phyloP scores from a whole-genome alignment of 2,329 filamentous ascomycete species.

The Elsinoe necatrix region DNA sequence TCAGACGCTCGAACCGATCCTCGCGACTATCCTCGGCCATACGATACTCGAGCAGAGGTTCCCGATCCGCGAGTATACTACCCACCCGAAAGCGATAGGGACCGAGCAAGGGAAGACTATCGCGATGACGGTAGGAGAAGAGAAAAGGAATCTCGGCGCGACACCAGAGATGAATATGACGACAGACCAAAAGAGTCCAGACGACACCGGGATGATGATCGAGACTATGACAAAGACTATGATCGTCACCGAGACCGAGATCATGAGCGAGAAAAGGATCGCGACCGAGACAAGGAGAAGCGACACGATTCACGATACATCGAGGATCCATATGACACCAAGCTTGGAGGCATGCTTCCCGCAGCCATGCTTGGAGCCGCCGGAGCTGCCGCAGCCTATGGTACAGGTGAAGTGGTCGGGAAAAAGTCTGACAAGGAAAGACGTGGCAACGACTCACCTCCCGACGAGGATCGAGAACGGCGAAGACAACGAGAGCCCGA shows the following conservation, averaged over 20 bases:
- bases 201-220: constrained; percentile 10
- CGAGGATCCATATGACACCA: constrained; percentile 19
- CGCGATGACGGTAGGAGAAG: constrained; percentile 4
- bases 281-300: constrained; percentile 18
- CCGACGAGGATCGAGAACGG: constrained; percentile 20
- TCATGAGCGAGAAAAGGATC: constrained; percentile 21
- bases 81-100: neutral
- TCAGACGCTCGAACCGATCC: constrained; percentile 11
- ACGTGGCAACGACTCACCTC: constrained; percentile 19
- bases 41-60: neutral
- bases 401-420: constrained; percentile 14
- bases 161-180: constrained; percentile 12
- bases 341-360: constrained; percentile 18
- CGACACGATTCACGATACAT: constrained; percentile 25
- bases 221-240: constrained; percentile 17
- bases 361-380: constrained; percentile 19
- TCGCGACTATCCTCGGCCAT: constrained; percentile 12
- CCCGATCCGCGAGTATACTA: neutral
- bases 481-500: constrained; percentile 15
- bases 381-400: constrained; percentile 19
- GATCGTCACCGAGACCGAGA: constrained; percentile 19
- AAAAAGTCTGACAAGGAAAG: constrained; percentile 21
- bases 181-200: neutral
- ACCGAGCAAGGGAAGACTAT: constrained; percentile 5
- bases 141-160: constrained; percentile 12